Evolutionary conservation across 148 eudicot species (phyloP).

Genomic region (Rhododendron mucronatum): DNA sequence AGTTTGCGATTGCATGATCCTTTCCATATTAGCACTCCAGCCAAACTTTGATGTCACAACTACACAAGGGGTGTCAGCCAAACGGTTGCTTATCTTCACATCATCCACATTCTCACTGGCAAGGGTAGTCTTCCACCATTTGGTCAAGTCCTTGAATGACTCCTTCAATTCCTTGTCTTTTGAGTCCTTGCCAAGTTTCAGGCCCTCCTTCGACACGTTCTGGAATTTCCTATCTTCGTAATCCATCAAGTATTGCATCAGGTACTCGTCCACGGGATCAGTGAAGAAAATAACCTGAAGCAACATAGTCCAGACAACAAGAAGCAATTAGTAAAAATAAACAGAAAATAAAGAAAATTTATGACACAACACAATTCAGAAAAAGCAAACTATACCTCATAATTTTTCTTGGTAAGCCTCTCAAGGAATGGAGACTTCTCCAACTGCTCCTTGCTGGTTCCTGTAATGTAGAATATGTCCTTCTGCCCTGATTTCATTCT

Average conservation of each 20-base stretch:
- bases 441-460: slow-evolving; percentile 88
- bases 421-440: slow-evolving; percentile 99
- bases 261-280: slow-evolving; percentile 95
- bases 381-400: slow-evolving; percentile 48
- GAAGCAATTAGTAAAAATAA: not conserved
- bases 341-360: not conserved
- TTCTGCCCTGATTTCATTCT: slow-evolving; percentile 95
- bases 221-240: slow-evolving; percentile 97
- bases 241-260: slow-evolving; percentile 99
- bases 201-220: slow-evolving; percentile 94
- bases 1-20: slow-evolving; percentile 95
- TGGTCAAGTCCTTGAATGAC: slow-evolving; percentile 83
- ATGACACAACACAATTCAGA: not conserved
- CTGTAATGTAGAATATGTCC: slow-evolving; percentile 95
- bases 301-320: not conserved
- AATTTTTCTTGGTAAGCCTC: slow-evolving; percentile 81
- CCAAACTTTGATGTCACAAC: slow-evolving; percentile 96
- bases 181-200: slow-evolving; percentile 81
- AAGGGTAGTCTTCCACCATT: slow-evolving; percentile 95
- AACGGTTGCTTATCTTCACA: slow-evolving; percentile 94
- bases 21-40: slow-evolving; percentile 98
- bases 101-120: slow-evolving; percentile 84
- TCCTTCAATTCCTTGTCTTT: slow-evolving; percentile 89
- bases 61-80: slow-evolving; percentile 94
- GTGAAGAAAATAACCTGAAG: slow-evolving; percentile 89